phyloP scores from a whole-genome alignment of 2,329 filamentous ascomycete genomes.

The Alternaria sp. region DNA sequence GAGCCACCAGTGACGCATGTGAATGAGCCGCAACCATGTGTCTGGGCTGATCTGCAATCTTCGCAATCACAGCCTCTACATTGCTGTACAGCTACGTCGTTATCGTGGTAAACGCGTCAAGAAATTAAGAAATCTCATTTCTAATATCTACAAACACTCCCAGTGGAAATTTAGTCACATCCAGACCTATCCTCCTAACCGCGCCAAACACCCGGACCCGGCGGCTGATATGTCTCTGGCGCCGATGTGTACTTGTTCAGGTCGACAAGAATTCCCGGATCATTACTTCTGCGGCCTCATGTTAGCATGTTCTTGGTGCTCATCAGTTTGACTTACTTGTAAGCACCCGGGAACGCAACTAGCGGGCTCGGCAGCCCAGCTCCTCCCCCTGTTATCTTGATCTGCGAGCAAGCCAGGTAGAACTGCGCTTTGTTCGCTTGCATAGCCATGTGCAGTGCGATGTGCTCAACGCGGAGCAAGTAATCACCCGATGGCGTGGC shows the following conservation, averaged over 20 bases:
- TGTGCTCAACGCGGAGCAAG: conserved; percentile 48
- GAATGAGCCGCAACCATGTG: not conserved
- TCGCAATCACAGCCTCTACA: not conserved
- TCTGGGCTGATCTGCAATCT: not conserved
- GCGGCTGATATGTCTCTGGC: not conserved
- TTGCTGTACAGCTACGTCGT: not conserved
- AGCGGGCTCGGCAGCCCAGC: conserved; percentile 45
- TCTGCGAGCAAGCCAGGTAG: conserved; percentile 51
- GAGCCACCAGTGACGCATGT: conserved; percentile 19
- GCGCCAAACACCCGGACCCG: not conserved
- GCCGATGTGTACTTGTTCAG: not conserved
- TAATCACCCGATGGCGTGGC: conserved; percentile 49
- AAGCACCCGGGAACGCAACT: conserved; percentile 6
- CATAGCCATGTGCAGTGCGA: conserved; percentile 46
- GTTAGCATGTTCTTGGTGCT: not conserved
- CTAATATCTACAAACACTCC: not conserved
- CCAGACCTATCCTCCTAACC: not conserved
- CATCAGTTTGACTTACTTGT: not conserved
- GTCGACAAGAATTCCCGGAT: not conserved
- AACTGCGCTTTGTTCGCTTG: conserved; percentile 44
- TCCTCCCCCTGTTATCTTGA: conserved; percentile 52
- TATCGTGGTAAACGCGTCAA: not conserved
- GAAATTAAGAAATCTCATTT: not conserved
- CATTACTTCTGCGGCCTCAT: not conserved
- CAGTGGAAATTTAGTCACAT: not conserved